phyloP scores from a whole-genome alignment of 2,329 filamentous ascomycete species.

The Bipolaris sorokiniana region DNA sequence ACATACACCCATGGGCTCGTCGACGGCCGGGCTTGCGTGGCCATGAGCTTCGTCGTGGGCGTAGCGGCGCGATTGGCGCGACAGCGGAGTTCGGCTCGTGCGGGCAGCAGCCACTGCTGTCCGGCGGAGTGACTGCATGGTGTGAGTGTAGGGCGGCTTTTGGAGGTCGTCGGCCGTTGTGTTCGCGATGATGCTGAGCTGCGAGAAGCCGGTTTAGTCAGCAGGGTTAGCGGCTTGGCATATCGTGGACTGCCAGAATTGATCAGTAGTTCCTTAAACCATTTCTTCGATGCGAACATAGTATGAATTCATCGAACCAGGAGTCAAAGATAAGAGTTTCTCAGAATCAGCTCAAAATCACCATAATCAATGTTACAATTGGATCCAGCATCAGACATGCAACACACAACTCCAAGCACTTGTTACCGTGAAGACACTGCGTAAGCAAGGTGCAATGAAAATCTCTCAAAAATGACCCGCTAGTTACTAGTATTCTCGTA shows the following conservation, averaged over 20 bases:
- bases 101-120: conserved; percentile 52
- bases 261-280: neutral
- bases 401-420: no score
- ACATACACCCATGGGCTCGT: conserved; percentile 61
- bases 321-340: no score
- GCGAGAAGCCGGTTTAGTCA: conserved; percentile 24
- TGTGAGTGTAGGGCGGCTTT: conserved; percentile 31
- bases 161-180: conserved; percentile 20
- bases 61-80: conserved; percentile 51
- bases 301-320: no score
- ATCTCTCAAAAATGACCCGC: no score
- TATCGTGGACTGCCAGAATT: neutral
- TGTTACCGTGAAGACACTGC: no score
- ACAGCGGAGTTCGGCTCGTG: conserved; percentile 41
- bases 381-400: no score
- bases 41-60: conserved; percentile 47
- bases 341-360: no score
- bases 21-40: conserved; percentile 48
- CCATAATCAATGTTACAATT: no score
- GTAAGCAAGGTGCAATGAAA: no score
- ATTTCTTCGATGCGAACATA: no score
- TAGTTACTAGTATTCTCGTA: no score
- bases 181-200: conserved; percentile 39
- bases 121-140: conserved; percentile 56
- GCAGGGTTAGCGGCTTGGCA: conserved; percentile 24